Conservation (phyloP, 441 rosid genomes). For the Populus tomentosa region DNA sequence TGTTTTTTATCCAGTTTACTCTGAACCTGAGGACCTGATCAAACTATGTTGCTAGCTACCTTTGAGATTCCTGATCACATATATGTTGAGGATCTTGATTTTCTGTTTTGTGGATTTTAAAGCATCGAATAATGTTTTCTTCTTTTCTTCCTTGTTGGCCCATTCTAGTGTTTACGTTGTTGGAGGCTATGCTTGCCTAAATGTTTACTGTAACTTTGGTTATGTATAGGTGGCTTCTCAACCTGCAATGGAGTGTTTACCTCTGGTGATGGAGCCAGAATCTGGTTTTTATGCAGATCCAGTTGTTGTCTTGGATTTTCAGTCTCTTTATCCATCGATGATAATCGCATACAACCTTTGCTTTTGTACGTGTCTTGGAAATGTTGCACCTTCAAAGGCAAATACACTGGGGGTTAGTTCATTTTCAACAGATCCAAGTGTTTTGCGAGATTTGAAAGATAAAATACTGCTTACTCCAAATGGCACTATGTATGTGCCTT, state of each 20-base stretch:
- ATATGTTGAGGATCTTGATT: background rate
- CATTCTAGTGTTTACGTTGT: background rate
- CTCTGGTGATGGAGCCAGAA: slow-evolving; percentile 99
- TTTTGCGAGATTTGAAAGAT: slow-evolving; percentile 52
- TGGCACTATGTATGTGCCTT: slow-evolving; percentile 73
- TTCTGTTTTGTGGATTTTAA: background rate
- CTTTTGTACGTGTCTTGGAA: slow-evolving; percentile 94
- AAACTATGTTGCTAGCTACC: background rate
- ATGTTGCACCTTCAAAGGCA: slow-evolving; percentile 56
- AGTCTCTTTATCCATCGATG: slow-evolving; percentile 99
- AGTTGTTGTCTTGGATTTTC: slow-evolving; percentile 96
- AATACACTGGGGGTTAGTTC: slow-evolving; percentile 79
- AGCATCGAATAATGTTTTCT: background rate
- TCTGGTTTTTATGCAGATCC: slow-evolving; percentile 96
- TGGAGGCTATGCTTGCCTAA: slow-evolving; percentile 8
- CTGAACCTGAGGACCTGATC: background rate
- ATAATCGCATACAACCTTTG: slow-evolving; percentile 97
- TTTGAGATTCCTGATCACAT: background rate
- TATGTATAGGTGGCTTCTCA: slow-evolving; percentile 89
- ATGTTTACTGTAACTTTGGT: slow-evolving; percentile 9
- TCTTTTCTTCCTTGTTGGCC: background rate
- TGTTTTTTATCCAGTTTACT: background rate
- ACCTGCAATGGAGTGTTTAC: slow-evolving; percentile 99
- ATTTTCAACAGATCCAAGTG: slow-evolving; percentile 57
- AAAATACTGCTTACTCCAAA: slow-evolving; percentile 73